Base-by-base conservation (phyloP, 305 asterid genomes). In the Stenogyne calaminthoides region DNA sequence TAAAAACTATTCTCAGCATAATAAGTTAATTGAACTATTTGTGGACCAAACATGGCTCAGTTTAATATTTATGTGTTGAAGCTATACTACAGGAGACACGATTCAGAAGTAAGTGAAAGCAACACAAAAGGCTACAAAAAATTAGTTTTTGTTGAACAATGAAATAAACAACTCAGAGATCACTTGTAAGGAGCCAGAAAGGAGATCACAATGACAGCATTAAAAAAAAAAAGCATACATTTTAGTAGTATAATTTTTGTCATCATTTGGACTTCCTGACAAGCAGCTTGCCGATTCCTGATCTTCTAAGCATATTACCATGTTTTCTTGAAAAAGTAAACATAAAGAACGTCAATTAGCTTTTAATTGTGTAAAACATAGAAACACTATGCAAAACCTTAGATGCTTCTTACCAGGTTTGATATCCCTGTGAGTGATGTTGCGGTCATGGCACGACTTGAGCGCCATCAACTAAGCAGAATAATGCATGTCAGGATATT, bases 361-460 rank as follows among this genome's bases (percentile, higher is more conserved):
- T 78, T 36, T 77, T 76, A 37, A 51, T 49, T 39, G 29, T 37
- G 59, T 15, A 70, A 70, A 72, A 40, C 37, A 55, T 12, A 36
- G 77, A 51, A 36, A 37, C 14, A 19, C 55, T 63, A 69, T 46
- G 70, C 63, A 73, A 32, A 57, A 71, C 34, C 67, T 15, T 40
- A 61, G 60, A 73, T 16, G 61, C 56, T 68, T 64, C 88, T 76
- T 85, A 95, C 99, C 99, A 80, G 99, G 99, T 83, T 95, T 95
- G 72, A 95, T 89, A 85, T 95, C 99, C 82, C 99, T 88, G 77
- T 95, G 99, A 70, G 97, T 92, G 81, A 95, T 89, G 84, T 89
- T 92, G 71, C 96, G 98, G 75, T 87, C 92, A 69, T 95, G 99
- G 85, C 99, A 95, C 74, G 97, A 79, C 85, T 92, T 92, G 9